phyloP scores from a whole-genome alignment of 129 eudicot species.

The Dittrichia graveolens region DNA sequence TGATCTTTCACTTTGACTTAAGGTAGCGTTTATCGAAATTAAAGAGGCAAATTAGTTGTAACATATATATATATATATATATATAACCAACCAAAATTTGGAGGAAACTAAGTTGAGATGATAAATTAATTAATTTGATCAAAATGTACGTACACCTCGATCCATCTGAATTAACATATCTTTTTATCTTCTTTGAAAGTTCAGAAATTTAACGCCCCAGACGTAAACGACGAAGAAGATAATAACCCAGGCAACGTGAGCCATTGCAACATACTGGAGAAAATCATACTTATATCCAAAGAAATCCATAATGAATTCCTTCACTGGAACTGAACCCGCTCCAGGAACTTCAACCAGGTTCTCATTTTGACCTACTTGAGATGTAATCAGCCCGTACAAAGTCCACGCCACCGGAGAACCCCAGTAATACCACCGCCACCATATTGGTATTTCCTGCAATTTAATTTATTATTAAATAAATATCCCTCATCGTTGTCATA shows the following conservation, averaged over 20 bases:
- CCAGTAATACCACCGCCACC: conserved; percentile 34
- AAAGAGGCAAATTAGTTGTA: too few relatives aligned
- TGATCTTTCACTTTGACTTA: too few relatives aligned
- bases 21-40: too few relatives aligned
- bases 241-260: conserved; percentile 26
- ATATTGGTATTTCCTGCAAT: conserved; percentile 25
- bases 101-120: too few relatives aligned
- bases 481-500: too few relatives aligned
- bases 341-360: conserved; percentile 15
- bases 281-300: conserved; percentile 14
- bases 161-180: not conserved
- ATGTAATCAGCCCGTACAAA: conserved; percentile 23
- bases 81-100: too few relatives aligned
- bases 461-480: not conserved
- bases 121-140: too few relatives aligned
- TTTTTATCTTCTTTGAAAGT: conserved; percentile 23
- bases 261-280: conserved; percentile 22
- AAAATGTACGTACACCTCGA: too few relatives aligned
- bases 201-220: conserved; percentile 15
- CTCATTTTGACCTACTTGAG: conserved; percentile 24
- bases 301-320: conserved; percentile 15
- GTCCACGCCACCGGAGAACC: conserved; percentile 21
- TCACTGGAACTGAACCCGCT: conserved; percentile 2
- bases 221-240: conserved; percentile 8
- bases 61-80: too few relatives aligned